A percentile compares a stretch with the other conserved stretches of the same genome.
Conservation (phyloP, 2,329 filamentous ascomycete species). For the Pseudocercospora eumusae region DNA sequence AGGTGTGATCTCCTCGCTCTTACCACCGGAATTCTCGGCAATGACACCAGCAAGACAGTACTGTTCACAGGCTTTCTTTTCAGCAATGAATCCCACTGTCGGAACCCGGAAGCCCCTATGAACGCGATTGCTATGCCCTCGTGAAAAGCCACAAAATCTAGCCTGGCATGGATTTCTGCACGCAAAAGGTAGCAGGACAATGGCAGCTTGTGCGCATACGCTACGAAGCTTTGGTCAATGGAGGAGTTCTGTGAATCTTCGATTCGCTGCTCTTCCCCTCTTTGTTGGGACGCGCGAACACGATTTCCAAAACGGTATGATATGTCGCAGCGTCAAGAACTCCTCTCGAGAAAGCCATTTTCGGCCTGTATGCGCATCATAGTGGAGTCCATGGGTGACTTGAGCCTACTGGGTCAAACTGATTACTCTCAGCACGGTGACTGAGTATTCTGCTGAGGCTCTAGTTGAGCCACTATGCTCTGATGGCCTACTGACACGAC, state of each 20-base stretch:
- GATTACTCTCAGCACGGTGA: background rate
- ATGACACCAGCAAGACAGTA: background rate
- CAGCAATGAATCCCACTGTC: background rate
- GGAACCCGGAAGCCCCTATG: background rate
- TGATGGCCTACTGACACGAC: conserved; percentile 11
- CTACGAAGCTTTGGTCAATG: background rate
- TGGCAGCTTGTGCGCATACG: background rate
- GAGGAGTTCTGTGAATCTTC: background rate
- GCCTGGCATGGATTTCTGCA: background rate
- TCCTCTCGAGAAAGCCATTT: background rate
- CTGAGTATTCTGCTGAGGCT: conserved; percentile 5
- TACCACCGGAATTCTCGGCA: background rate
- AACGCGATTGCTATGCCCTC: background rate
- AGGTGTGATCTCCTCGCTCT: background rate
- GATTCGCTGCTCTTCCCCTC: background rate
- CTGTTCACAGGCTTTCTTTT: background rate
- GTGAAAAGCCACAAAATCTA: background rate
- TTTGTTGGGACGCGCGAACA: background rate
- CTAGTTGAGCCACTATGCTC: conserved; percentile 3
- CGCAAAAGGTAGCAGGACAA: background rate
- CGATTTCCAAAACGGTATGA: background rate
- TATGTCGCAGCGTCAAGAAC: background rate
- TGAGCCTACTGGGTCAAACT: background rate
- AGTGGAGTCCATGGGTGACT: background rate
- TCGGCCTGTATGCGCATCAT: background rate